Evolutionary conservation across 345 rosid genomes (phyloP).

Genomic region (Durio zibethinus): DNA sequence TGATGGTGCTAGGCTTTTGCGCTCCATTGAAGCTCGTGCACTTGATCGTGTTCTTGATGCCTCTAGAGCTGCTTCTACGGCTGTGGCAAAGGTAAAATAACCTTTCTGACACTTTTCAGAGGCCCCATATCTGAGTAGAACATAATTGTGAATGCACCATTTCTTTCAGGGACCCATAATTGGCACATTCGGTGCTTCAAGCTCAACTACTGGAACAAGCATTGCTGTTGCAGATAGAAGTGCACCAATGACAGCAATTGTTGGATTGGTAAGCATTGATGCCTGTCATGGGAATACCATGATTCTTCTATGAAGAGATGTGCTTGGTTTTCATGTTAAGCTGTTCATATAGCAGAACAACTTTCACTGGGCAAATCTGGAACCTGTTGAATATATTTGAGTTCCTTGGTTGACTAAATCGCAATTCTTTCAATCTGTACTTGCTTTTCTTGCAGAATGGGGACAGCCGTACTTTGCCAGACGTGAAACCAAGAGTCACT

Average conservation of each 20-base stretch:
- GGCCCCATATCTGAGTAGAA: background rate
- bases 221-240: constrained; percentile 35
- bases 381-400: background rate
- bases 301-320: constrained; percentile 8
- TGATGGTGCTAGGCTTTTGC: constrained; percentile 58
- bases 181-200: constrained; percentile 35
- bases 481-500: constrained; percentile 54
- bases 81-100: constrained; percentile 37
- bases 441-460: constrained; percentile 44
- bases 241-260: constrained; percentile 41
- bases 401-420: background rate
- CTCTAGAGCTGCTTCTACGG: constrained; percentile 43
- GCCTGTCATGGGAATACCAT: background rate
- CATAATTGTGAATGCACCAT: constrained; percentile 10
- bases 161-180: constrained; percentile 30
- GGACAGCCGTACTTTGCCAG: constrained; percentile 41
- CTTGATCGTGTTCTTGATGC: constrained; percentile 49
- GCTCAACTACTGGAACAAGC: constrained; percentile 38
- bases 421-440: background rate
- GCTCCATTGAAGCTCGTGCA: constrained; percentile 40
- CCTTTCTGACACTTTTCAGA: background rate
- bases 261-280: constrained; percentile 40
- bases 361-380: background rate
- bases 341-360: background rate
- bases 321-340: constrained; percentile 7